Base-by-base conservation (phyloP, 129 eudicot species). In the Lactuca sativa region DNA sequence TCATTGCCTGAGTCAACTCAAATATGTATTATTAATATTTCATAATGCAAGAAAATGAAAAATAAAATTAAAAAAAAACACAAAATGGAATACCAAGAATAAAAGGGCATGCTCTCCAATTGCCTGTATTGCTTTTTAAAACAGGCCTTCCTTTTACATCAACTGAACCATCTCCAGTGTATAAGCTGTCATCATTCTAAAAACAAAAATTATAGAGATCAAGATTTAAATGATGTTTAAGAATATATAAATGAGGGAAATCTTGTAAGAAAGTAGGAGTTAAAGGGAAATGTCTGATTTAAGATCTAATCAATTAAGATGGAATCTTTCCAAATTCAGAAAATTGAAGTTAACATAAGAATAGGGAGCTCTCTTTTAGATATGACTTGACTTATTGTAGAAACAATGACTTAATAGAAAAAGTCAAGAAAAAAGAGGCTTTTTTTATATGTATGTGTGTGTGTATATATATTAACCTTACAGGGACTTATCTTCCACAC, bases 71-170 rank as follows among this genome's bases (percentile, higher is more conserved):
- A 21, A 21, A 21, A 60, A 12, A 55, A 62, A 9, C 69, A 47
- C 8, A 56, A 51, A 5, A 63, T 6, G 38, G 15, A 43, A 32
- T 69, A 91, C 97, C 95, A 43, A 91, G 88, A 78, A 91, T 91
- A 72, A 83, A 91, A 32, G 96, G 92, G 78, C 97, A 91, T 17
- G 97, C 97, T 82, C 85, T 88, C 97, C 97, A 88, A 71, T 80
- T 91, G 68, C 97, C 97, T 4, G 97, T 91, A 51, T 88, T 84
- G 67, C 81, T 88, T 77, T 82, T 91, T 62, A 86, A 53, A 48
- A 88, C 90, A 25, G 84, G 92, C 34, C 81, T 82, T 51, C 96
- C 96, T 72, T 86, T 86, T 44, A 85, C 49, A 66, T 88, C 96
- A 3, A 82, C 88, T 18, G 96, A 84, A 64, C 96, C 96, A 66